Evolutionary conservation across 1,284 basidiomycete genomes (phyloP).

Genomic region (Peniophora sp.): DNA sequence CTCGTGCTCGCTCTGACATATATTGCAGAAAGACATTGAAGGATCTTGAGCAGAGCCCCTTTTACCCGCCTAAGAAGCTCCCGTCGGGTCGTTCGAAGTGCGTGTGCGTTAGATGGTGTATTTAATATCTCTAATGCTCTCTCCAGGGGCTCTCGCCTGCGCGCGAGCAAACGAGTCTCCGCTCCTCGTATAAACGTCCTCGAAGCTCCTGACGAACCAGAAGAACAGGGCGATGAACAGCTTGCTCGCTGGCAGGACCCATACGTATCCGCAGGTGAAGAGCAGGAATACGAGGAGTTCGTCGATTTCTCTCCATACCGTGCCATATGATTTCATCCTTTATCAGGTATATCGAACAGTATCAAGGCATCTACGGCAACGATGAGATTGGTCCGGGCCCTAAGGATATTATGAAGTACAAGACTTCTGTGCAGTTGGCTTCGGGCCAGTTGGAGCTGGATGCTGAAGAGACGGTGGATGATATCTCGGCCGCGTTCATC

Average conservation of each 20-base stretch:
- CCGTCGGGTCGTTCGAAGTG: slow-evolving; percentile 35
- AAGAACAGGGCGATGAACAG: slow-evolving; percentile 24
- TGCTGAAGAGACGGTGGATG: slow-evolving; percentile 16
- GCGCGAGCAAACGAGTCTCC: too few relatives aligned
- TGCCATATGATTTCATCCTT: background rate
- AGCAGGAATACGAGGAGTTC: slow-evolving; percentile 75
- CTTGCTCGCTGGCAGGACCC: slow-evolving; percentile 53
- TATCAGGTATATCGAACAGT: slow-evolving; percentile 64
- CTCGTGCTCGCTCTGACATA: too few relatives aligned
- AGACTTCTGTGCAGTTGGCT: slow-evolving; percentile 1
- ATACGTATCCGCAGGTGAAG: slow-evolving; percentile 54
- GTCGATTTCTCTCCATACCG: slow-evolving; percentile 15
- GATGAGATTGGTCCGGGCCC: slow-evolving; percentile 21
- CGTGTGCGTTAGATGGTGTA: too few relatives aligned
- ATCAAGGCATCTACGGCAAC: slow-evolving; percentile 51
- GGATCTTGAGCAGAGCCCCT: slow-evolving; percentile 66
- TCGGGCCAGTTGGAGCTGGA: slow-evolving; percentile 18
- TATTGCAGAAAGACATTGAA: slow-evolving; percentile 59
- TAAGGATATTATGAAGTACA: slow-evolving; percentile 7
- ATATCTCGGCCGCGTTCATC: background rate
- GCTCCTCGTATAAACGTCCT: background rate
- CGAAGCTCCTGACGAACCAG: slow-evolving; percentile 9
- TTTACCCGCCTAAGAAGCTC: slow-evolving; percentile 47
- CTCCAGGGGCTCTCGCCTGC: background rate
- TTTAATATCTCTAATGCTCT: too few relatives aligned